phyloP scores from a whole-genome alignment of 768 basidiomycete species.

The Clavaria fumosa region DNA sequence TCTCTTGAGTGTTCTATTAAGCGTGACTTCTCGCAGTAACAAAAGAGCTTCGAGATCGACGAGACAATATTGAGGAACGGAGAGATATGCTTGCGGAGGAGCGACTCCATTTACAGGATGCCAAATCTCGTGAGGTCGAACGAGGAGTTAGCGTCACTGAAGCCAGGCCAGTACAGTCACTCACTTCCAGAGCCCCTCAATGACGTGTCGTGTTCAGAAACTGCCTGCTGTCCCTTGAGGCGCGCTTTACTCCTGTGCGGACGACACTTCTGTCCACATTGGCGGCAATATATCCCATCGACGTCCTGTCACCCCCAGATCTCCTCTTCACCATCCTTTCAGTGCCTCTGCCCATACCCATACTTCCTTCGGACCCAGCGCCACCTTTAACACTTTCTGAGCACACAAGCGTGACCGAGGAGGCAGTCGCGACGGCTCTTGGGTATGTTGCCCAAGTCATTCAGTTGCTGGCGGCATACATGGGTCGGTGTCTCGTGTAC shows the following conservation, averaged over 20 bases:
- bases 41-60: no score
- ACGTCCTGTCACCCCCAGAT: constrained; percentile 66
- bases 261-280: constrained; percentile 56
- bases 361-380: constrained; percentile 57
- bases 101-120: constrained; percentile 20
- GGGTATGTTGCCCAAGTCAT: constrained; percentile 84
- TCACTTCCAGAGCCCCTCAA: constrained; percentile 1
- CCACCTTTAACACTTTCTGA: constrained; percentile 58
- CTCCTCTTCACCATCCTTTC: constrained; percentile 80
- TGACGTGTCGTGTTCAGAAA: constrained; percentile 23
- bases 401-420: constrained; percentile 69
- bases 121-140: constrained; percentile 13
- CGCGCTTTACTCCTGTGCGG: constrained; percentile 35
- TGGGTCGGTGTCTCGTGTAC: constrained; percentile 66
- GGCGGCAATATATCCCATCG: constrained; percentile 76
- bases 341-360: constrained; percentile 83
- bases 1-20: background rate
- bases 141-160: constrained; percentile 21
- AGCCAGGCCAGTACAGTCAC: constrained; percentile 21
- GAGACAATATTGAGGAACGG: constrained; percentile 20
- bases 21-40: no score
- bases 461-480: constrained; percentile 65
- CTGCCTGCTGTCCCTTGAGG: constrained; percentile 30
- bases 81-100: constrained; percentile 29
- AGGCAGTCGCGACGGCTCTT: constrained; percentile 74